Conservation (phyloP, 1,284 basidiomycete species). For the Rhodotorula sp. region DNA sequence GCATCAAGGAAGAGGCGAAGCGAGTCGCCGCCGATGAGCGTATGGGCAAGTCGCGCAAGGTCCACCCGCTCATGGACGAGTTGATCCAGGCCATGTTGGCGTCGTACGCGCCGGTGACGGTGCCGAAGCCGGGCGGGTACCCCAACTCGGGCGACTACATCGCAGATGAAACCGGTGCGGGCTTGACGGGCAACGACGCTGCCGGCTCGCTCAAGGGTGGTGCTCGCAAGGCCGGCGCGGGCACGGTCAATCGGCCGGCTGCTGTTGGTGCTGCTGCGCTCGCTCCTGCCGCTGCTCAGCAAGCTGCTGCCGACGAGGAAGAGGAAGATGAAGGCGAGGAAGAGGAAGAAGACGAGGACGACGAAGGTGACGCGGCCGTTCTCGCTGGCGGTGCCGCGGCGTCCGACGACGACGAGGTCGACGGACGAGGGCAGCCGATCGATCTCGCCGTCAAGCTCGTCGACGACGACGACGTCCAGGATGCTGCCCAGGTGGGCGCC, state of each 20-base stretch:
- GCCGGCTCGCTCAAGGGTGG: slow-evolving; percentile 1
- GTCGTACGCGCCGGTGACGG: slow-evolving; percentile 36
- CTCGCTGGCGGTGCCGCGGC: slow-evolving; percentile 20
- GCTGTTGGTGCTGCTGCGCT: not conserved
- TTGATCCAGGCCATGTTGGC: slow-evolving; percentile 45
- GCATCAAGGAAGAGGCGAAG: slow-evolving; percentile 53
- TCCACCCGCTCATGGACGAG: slow-evolving; percentile 48
- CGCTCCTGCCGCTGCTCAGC: slow-evolving; percentile 37
- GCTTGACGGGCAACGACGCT: slow-evolving; percentile 35
- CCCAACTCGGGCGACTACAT: slow-evolving; percentile 43
- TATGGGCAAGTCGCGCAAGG: slow-evolving; percentile 34
- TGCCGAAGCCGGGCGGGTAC: slow-evolving; percentile 25
- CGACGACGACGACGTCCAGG: slow-evolving; percentile 39
- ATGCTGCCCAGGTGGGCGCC: slow-evolving; percentile 31
- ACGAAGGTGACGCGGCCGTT: slow-evolving; percentile 35
- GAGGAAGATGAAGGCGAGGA: slow-evolving; percentile 41
- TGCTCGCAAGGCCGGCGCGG: not conserved
- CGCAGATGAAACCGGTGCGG: slow-evolving; percentile 41
- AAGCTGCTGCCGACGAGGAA: slow-evolving; percentile 40
- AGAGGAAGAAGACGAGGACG: slow-evolving; percentile 41
- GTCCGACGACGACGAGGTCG: slow-evolving; percentile 29
- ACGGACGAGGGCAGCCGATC: slow-evolving; percentile 47
- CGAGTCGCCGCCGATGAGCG: slow-evolving; percentile 29
- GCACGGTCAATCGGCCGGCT: slow-evolving; percentile 4
- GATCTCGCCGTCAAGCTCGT: slow-evolving; percentile 44